Evolutionary conservation across 768 basidiomycete genomes (phyloP).

Genomic region (Suillus plorans): DNA sequence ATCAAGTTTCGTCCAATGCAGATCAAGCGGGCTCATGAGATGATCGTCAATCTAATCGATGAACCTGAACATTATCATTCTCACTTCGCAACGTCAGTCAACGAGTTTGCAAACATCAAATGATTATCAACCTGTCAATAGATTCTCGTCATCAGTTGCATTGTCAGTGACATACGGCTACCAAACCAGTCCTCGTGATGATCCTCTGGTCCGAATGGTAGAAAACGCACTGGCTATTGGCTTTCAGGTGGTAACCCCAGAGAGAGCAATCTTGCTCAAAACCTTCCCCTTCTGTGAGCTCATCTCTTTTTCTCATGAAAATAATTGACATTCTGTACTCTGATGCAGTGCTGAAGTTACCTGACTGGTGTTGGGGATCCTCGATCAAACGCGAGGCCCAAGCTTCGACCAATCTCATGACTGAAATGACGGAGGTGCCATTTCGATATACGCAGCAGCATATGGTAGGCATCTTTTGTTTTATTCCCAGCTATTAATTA

Average conservation of each 20-base stretch:
- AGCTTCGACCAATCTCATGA: not conserved
- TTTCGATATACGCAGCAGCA: not conserved
- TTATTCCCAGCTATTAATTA: not conserved
- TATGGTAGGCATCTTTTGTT: not conserved
- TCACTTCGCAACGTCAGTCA: not conserved
- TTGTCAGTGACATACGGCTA: not conserved
- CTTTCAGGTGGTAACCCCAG: not conserved
- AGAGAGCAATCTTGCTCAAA: not conserved
- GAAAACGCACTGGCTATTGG: not conserved
- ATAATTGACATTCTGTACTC: not conserved
- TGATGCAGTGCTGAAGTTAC: not conserved
- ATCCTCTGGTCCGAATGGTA: not conserved
- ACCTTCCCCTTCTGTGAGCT: not conserved
- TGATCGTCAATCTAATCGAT: not conserved
- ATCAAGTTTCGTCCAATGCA: not conserved
- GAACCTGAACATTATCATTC: not conserved
- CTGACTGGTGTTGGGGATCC: not conserved
- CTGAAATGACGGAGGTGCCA: not conserved
- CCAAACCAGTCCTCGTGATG: not conserved
- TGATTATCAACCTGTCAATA: not conserved
- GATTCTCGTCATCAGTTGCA: not conserved
- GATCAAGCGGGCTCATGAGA: not conserved
- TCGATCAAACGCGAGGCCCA: not conserved
- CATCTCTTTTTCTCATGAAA: not conserved
- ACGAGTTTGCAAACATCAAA: not conserved